phyloP scores from a whole-genome alignment of 257 asterid species.

The Nicotiana benthamiana region DNA sequence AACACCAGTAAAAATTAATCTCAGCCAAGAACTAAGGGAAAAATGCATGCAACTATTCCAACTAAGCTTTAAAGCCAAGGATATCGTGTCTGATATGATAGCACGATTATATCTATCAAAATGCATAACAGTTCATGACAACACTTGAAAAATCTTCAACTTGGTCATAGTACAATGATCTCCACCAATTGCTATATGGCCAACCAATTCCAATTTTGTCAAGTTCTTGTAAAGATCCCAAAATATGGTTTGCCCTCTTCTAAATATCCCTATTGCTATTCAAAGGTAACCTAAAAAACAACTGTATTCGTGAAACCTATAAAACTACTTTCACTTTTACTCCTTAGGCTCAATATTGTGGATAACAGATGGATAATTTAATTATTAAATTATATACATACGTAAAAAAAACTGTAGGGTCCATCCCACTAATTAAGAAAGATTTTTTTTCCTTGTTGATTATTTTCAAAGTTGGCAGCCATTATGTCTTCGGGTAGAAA shows the following conservation, averaged over 20 bases:
- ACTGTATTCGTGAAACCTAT: not conserved
- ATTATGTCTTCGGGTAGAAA: too few species aligned
- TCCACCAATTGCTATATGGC: not conserved
- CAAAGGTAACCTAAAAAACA: too few species aligned
- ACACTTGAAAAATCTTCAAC: not conserved
- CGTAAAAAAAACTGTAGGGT: too few species aligned
- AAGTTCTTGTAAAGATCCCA: not conserved
- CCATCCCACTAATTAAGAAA: too few species aligned
- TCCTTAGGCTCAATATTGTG: not conserved
- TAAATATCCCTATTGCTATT: not conserved
- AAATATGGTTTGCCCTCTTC: not conserved
- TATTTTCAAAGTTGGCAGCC: too few species aligned
- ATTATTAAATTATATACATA: not conserved
- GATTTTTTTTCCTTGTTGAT: too few species aligned
- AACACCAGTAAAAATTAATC: too few species aligned
- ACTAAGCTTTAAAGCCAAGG: not conserved
- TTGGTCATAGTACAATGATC: not conserved
- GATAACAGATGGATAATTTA: slow-evolving; percentile 6
- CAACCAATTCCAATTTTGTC: not conserved
- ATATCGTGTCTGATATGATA: not conserved
- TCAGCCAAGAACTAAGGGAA: not conserved
- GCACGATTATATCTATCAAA: not conserved
- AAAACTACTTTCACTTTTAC: not conserved
- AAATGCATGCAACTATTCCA: not conserved
- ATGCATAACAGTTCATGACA: slow-evolving; percentile 4